phyloP scores from a whole-genome alignment of 2,329 filamentous ascomycete species.

The Diaporthe ilicicola region DNA sequence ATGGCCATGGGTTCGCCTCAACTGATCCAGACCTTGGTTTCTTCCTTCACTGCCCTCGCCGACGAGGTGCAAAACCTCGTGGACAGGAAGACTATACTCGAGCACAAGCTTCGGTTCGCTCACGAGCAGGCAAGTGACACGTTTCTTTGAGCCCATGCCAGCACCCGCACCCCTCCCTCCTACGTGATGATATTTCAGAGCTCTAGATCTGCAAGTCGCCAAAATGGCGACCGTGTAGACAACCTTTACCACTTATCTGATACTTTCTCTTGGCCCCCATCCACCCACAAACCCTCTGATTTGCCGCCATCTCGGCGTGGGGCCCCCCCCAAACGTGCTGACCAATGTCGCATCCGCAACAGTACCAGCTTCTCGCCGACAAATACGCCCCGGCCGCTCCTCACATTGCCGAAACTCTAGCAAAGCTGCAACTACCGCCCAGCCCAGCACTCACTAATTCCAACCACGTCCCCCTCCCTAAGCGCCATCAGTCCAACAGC shows the following conservation, averaged over 20 bases:
- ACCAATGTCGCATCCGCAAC: conserved; percentile 28
- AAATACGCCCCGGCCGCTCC: conserved; percentile 72
- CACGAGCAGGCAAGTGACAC: conserved; percentile 68
- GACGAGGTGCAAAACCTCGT: conserved; percentile 71
- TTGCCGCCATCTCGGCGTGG: conserved; percentile 19
- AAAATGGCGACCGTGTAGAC: conserved; percentile 31
- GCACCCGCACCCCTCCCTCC: background rate
- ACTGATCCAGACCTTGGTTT: conserved; percentile 65
- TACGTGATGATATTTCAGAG: conserved; percentile 51
- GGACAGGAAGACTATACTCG: conserved; percentile 70
- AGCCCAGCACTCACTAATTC: conserved; percentile 58
- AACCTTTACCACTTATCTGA: conserved; percentile 35
- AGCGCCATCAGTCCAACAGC: conserved; percentile 52
- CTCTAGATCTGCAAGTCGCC: conserved; percentile 40
- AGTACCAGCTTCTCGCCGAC: conserved; percentile 73
- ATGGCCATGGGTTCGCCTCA: conserved; percentile 51
- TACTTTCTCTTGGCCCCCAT: conserved; percentile 9
- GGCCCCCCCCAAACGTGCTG: conserved; percentile 11
- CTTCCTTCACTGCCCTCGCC: conserved; percentile 71
- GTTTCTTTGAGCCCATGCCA: background rate
- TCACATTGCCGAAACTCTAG: conserved; percentile 72
- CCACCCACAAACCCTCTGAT: conserved; percentile 1
- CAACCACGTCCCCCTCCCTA: conserved; percentile 63
- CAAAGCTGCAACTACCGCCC: conserved; percentile 72
- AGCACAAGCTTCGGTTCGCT: conserved; percentile 73